Conservation (phyloP, 148 eudicot genomes). For the Dianthus caryophyllus region DNA sequence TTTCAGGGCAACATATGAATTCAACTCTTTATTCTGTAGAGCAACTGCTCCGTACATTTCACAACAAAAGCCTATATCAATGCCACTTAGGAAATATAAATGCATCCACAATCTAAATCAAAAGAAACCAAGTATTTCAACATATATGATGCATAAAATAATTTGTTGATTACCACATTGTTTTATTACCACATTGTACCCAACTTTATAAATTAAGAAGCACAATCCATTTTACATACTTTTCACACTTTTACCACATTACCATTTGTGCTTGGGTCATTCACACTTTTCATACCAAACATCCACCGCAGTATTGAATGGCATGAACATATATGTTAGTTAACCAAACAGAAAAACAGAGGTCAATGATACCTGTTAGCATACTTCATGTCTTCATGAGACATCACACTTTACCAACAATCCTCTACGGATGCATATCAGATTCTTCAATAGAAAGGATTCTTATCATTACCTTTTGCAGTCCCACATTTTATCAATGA, state of each 20-base stretch:
- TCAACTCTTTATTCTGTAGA: slow-evolving; percentile 88
- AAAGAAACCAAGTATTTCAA: too few relatives aligned
- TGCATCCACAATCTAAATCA: too few relatives aligned
- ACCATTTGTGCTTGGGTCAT: slow-evolving; percentile 63
- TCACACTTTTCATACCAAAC: slow-evolving; percentile 52
- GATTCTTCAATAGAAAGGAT: neutral
- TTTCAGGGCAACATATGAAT: slow-evolving; percentile 87
- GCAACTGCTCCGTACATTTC: slow-evolving; percentile 17
- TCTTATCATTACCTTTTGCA: slow-evolving; percentile 68
- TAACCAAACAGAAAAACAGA: neutral
- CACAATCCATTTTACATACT: slow-evolving; percentile 38
- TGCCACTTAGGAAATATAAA: slow-evolving; percentile 1
- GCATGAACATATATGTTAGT: neutral
- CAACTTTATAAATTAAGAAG: slow-evolving; percentile 7
- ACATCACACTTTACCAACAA: neutral
- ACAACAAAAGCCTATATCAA: slow-evolving; percentile 3
- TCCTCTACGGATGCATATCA: neutral
- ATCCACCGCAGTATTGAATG: slow-evolving; percentile 3
- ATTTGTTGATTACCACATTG: neutral
- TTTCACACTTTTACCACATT: slow-evolving; percentile 85
- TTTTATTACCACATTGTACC: slow-evolving; percentile 8
- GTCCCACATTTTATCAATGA: slow-evolving; percentile 95
- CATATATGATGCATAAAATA: neutral
- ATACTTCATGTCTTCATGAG: neutral
- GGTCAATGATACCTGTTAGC: neutral